Evolutionary conservation across 108 stramenopile species (phyloP), one percentile per base, ranked within the genome.

Genomic region (Hondaea fermentalgiana): DNA sequence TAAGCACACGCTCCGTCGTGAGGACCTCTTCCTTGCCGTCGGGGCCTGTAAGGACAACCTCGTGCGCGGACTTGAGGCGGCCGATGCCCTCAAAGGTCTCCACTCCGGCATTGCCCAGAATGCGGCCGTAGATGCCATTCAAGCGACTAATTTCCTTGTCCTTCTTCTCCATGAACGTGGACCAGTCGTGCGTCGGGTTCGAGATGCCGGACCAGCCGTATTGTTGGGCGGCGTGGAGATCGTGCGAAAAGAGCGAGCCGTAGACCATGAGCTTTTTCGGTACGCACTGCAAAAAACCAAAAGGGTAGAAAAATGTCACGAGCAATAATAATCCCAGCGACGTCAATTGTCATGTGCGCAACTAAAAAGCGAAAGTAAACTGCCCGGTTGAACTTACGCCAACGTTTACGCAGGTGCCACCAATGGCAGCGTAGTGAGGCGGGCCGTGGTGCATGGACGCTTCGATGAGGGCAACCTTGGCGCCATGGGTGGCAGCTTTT

Each of bases 211-310:
- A 53, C 87, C 93, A 94, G 72, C 96, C 96, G 45, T 96, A 95
- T 14, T 95, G 35, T 25, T 55, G 10, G 2, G 71, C 88, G 4
- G 59, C 57, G 43, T 88, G 89, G 23, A 90, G 5, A 5, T 69
- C 57, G 87, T 93, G 93, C 45, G 53, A 44, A 47, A 93, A 17
- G 35, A 89, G 23, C 5, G 98, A 96, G 10, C 96, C 95, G 83
- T 94, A 90, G 64, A 87, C 97, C 98, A 98, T 97, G 87, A 98
- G 89, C 91, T 99, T 98, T 91, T 93, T 93, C 60, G 93, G 93
- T 58, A 93, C 93, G 87, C 93, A 93, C 44, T 69, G 64, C 42
- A 17, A 14, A 69, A 3, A 8, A 2, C 3, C 42, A 8, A 69
- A 10, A 4, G 6, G 10, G 1, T 2, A 17, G 8, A 6, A 69